phyloP scores from a whole-genome alignment of 371 early-diverging fungal species.

The Umbelopsis sp. region DNA sequence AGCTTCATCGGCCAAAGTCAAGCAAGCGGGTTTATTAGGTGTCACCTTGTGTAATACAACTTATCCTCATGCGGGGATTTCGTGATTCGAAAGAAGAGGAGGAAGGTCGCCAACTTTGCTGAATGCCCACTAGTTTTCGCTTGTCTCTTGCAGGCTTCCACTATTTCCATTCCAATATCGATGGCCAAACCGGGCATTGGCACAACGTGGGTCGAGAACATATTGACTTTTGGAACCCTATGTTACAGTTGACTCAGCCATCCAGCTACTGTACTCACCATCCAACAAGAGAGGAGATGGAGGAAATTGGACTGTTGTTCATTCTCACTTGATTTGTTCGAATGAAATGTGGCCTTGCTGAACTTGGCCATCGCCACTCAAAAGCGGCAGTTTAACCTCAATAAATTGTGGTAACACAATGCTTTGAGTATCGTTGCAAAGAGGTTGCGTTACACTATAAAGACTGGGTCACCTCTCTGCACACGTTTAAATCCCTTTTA shows the following conservation, averaged over 20 bases:
- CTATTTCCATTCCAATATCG: background rate
- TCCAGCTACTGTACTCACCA: too few species aligned
- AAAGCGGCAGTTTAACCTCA: slow-evolving; percentile 4
- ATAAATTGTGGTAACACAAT: slow-evolving; percentile 10
- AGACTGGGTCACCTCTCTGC: slow-evolving; percentile 1
- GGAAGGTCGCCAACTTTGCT: slow-evolving; percentile 1
- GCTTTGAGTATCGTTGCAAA: background rate
- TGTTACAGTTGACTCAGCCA: too few species aligned
- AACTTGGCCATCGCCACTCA: background rate
- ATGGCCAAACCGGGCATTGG: background rate
- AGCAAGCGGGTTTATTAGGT: background rate
- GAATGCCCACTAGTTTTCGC: background rate
- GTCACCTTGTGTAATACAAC: slow-evolving; percentile 2
- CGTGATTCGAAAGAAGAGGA: slow-evolving; percentile 14
- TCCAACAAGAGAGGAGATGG: too few species aligned
- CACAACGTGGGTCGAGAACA: background rate
- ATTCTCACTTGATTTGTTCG: too few species aligned
- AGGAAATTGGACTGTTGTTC: too few species aligned
- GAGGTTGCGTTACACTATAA: slow-evolving; percentile 13
- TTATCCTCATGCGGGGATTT: slow-evolving; percentile 15
- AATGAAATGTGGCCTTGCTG: too few species aligned
- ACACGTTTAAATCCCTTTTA: slow-evolving; percentile 3
- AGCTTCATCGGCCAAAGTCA: background rate
- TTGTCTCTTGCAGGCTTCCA: background rate
- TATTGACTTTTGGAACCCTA: too few species aligned